These are phyloP conservation scores for Atkinsonella texensis DNA, from an alignment of 2,329 filamentous ascomycete species.

Conservation along the genomic window DNA sequence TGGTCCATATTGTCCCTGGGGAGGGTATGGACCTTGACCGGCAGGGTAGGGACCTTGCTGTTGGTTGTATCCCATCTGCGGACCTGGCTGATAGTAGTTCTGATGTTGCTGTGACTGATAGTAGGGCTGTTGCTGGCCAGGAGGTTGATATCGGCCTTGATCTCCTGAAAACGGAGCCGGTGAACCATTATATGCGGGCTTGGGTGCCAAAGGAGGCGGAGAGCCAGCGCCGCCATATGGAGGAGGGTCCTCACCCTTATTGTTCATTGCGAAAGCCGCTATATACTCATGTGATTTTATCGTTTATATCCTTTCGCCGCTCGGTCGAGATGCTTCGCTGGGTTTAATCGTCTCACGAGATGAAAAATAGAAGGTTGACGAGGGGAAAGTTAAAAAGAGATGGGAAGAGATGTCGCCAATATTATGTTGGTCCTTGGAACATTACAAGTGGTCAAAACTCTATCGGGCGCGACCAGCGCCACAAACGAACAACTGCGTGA, in stretches of 20 bases:
- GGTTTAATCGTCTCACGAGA: not conserved
- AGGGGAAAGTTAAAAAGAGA: not conserved
- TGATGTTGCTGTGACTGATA: constrained; percentile 18
- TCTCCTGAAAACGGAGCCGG: constrained; percentile 2
- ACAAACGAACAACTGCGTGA: constrained; percentile 2
- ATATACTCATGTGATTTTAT: not conserved
- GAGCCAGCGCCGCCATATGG: constrained; percentile 27
- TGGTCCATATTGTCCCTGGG: constrained; percentile 19
- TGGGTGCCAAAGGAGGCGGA: constrained; percentile 22
- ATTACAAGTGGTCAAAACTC: constrained; percentile 6
- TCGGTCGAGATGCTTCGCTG: not conserved
- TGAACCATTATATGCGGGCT: constrained; percentile 30
- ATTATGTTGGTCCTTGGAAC: not conserved
- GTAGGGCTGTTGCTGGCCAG: constrained; percentile 10
- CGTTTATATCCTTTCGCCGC: not conserved
- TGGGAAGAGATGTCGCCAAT: not conserved
- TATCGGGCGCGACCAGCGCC: constrained; percentile 3
- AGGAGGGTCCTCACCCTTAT: constrained; percentile 37
- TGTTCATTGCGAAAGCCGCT: constrained; percentile 23
- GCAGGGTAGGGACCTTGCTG: constrained; percentile 22
- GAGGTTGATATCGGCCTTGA: constrained; percentile 16
- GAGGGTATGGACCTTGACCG: constrained; percentile 22
- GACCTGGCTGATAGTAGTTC: constrained; percentile 28
- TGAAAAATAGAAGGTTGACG: not conserved
- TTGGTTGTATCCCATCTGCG: constrained; percentile 32